These are phyloP conservation scores for Polymyxa betae DNA, from an alignment of 208 protist species.

Conservation along the genomic window DNA sequence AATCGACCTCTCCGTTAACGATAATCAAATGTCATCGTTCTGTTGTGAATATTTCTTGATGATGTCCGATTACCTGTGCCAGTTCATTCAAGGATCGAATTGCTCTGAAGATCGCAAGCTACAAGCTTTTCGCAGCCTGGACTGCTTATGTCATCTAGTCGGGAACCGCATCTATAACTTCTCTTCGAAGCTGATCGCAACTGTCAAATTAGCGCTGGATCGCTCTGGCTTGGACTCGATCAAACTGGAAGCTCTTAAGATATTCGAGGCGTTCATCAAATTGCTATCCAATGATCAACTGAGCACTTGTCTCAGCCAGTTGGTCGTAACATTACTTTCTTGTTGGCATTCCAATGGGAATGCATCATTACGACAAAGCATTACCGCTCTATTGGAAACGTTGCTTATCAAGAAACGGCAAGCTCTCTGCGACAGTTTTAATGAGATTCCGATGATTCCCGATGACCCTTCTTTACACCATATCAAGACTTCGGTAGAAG, in stretches of 20 bases:
- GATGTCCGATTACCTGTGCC: neutral
- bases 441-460: slow-evolving; percentile 9
- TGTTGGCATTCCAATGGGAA: neutral
- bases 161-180: neutral
- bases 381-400: neutral
- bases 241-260: neutral
- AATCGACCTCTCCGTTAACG: neutral
- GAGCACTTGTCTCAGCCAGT: slow-evolving; percentile 16
- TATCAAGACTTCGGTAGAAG: neutral
- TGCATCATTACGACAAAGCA: neutral
- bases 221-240: neutral
- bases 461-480: neutral
- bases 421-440: neutral
- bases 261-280: neutral
- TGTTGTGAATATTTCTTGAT: slow-evolving; percentile 23
- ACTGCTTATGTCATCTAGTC: slow-evolving; percentile 2
- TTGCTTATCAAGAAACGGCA: neutral
- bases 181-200: slow-evolving; percentile 21
- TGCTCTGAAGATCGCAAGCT: neutral
- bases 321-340: slow-evolving; percentile 24
- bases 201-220: neutral
- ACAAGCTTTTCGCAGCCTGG: neutral
- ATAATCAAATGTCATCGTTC: neutral
- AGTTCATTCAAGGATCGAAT: neutral
- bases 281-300: neutral